These are phyloP conservation scores for Chlamydomonas incerta DNA, from an alignment of 139 green algal genomes.

Conservation along the genomic window DNA sequence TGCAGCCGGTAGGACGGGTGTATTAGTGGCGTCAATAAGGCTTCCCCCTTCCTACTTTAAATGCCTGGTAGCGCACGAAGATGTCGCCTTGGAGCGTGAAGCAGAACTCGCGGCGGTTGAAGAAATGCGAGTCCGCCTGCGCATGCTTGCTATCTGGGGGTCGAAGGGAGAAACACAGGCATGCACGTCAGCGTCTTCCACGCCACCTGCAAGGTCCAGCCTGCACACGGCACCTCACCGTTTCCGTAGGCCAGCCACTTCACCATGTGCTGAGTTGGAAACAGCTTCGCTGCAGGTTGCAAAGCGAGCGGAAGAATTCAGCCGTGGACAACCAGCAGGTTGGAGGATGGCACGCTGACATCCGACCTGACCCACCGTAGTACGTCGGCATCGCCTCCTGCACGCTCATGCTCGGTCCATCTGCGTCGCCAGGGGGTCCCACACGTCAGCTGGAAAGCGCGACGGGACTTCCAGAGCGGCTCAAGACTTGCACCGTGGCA, in stretches of 20 bases:
- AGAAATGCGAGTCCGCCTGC: conserved; percentile 79
- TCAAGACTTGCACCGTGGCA: no score
- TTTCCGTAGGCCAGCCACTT: conserved; percentile 95
- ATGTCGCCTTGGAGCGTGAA: conserved; percentile 98
- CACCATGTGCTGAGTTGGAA: conserved; percentile 84
- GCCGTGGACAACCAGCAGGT: no score
- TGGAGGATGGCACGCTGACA: no score
- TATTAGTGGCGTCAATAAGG: no score
- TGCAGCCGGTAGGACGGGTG: no score
- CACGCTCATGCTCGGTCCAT: background rate
- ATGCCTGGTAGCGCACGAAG: conserved; percentile 98
- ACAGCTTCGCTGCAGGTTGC: conserved; percentile 72
- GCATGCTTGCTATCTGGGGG: conserved; percentile 82
- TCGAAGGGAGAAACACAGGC: no score
- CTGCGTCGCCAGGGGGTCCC: no score
- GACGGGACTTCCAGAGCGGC: no score
- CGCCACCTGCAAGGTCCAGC: no score
- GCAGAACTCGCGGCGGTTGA: conserved; percentile 94
- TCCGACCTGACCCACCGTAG: conserved; percentile 67
- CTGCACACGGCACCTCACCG: conserved; percentile 64
- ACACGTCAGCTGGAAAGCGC: no score
- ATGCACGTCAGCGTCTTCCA: no score
- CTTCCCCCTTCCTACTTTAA: conserved; percentile 73
- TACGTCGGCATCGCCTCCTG: conserved; percentile 61
- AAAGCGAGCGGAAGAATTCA: background rate